Base-by-base conservation (phyloP, 768 basidiomycete genomes). In the Crucibulum laeve region DNA sequence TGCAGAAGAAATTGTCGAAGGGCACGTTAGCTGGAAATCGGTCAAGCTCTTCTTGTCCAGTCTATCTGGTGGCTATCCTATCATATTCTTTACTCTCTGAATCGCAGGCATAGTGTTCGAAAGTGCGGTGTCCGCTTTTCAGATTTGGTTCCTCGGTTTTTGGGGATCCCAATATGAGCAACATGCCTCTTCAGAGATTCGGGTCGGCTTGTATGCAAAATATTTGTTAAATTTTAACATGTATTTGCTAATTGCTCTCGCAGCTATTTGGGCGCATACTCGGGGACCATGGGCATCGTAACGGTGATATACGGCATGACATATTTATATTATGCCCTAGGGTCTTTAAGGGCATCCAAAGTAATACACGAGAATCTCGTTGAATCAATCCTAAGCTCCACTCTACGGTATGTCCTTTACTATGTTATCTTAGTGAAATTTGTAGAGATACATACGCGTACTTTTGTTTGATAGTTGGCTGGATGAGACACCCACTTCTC, bases 1-100 rank as follows among this genome's bases (percentile, higher is more conserved):
- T 3, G 73, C 71, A 0, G 82, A 85, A 53, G 82, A 85, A 53
- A 65, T 82, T 28, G 70, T 66, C 7, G 65, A 70, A 40, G 82
- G 82, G 0, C 75, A 74, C 46, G 71, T 83, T 25, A 71, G 74
- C 35, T 77, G 75, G 70, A 42, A 59, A 23, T 63, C 74, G 18
- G 53, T 71, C 61, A 64, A 59, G 36, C 50, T 70, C 5, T 68
- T 65, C 45, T 52, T 71, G 37, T 35, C 38, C 5, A 57, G 61
- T 8, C 57, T 70, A 25, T 61, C 66, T 17, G 67, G 67, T 14
- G 43, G 51, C 17, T 54, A 64, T 34, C 52, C 58, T 13, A 24
- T 58, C 10, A 14, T 61, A 1, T 71, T 69, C 50, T 67, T 67
- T 44, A 19, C 51, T 8, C 25, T 49, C 2, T 56, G 60, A 40